Base-by-base conservation (phyloP, 495 filamentous ascomycete species). In the Daldinia loculata region DNA sequence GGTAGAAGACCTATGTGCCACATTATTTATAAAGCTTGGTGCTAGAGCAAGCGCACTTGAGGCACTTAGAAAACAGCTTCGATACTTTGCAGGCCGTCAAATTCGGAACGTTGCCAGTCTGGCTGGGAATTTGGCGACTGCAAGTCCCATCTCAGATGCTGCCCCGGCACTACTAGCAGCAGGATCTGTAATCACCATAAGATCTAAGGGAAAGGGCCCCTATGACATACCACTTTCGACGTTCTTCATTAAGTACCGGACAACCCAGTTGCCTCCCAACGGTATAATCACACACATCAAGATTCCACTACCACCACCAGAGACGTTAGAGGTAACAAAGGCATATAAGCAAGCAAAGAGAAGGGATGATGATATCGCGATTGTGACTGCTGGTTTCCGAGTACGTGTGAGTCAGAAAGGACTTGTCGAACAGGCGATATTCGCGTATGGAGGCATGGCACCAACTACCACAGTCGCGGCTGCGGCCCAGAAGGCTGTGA, bases 341-440 rank as follows among this genome's bases (percentile, higher is more conserved):
- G 88, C 92, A 6, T 94, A 93, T 72, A 95, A 95, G 74, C 92
- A 94, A 69, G 86, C 92, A 0, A 95, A 94, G 82, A 81, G 92
- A 58, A 95, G 93, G 71, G 92, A 94, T 73, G 92, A 94, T 73
- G 92, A 95, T 79, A 94, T 94, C 76, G 92, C 92, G 6, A 94
- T 95, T 63, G 92, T 93, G 39, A 94, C 92, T 74, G 86, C 91
- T 22, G 88, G 90, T n/a, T 79, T 94, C 43, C 86, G 91, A 50
- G 82, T 94, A 14, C 81, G 81, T 6, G 78, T 94, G 2, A 84
- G 84, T 30, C 82, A 88, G 4, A 72, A 75, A 0, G 80, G 91
- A 50, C 73, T 83, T 11, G 91, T 94, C 8, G 81, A 86, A 50
- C 87, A 85, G 71, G 86, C 84, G 15, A 87, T 87, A 63, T 85